Evolutionary conservation across 768 basidiomycete genomes (phyloP).

Genomic region (Naematelia encephala): DNA sequence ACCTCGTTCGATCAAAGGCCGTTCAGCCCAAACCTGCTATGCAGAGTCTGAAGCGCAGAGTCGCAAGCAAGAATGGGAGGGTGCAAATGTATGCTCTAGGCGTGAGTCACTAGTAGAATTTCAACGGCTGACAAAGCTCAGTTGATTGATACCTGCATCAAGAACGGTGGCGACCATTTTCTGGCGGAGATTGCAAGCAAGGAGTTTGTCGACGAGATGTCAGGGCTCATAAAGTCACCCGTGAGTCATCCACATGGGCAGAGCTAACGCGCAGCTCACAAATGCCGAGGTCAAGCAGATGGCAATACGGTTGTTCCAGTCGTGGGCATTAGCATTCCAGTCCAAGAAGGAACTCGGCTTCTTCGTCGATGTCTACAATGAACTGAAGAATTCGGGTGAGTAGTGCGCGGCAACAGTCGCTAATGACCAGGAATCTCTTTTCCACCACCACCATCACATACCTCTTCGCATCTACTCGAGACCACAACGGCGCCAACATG

Average conservation of each 20-base stretch:
- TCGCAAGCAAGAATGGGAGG: constrained; percentile 93
- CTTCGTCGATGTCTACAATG: constrained; percentile 74
- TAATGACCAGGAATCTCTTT: constrained; percentile 31
- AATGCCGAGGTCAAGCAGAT: constrained; percentile 79
- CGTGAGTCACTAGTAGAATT: constrained; percentile 56
- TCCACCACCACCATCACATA: constrained; percentile 38
- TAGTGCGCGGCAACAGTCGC: too few relatives aligned
- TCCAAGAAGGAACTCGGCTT: constrained; percentile 71
- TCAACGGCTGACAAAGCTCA: constrained; percentile 47
- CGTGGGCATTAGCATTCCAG: constrained; percentile 88
- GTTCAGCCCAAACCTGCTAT: constrained; percentile 80
- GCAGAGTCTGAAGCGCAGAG: constrained; percentile 77
- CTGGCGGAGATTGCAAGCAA: constrained; percentile 75
- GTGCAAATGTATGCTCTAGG: constrained; percentile 82
- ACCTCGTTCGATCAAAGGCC: constrained; percentile 90
- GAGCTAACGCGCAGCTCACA: constrained; percentile 51
- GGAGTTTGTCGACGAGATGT: constrained; percentile 90
- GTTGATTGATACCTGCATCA: constrained; percentile 87
- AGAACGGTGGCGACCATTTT: constrained; percentile 95
- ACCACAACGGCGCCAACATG: constrained; percentile 73
- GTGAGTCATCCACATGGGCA: constrained; percentile 30
- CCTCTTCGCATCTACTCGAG: constrained; percentile 37
- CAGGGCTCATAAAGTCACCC: constrained; percentile 78
- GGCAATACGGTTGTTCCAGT: constrained; percentile 77
- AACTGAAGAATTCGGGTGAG: constrained; percentile 70